Conservation (phyloP, 192 early-diverging fungal genomes). For the Coemansia sp. region DNA sequence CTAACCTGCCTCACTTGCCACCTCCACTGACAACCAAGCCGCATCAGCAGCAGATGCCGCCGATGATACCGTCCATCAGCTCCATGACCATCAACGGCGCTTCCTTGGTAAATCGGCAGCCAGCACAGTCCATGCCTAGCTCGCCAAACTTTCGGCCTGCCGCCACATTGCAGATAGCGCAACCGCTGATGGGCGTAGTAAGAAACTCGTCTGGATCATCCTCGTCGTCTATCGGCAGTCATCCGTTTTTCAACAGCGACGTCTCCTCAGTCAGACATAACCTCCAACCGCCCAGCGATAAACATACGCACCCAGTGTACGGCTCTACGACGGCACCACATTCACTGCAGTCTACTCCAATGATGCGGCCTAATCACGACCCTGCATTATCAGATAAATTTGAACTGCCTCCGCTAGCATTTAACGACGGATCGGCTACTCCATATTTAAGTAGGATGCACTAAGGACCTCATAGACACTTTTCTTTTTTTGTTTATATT, state of each 20-base stretch:
- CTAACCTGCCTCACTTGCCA: background rate
- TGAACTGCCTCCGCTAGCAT: slow-evolving; percentile 21
- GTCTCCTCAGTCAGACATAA: slow-evolving; percentile 52
- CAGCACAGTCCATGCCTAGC: slow-evolving; percentile 50
- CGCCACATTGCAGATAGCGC: background rate
- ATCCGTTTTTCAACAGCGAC: slow-evolving; percentile 47
- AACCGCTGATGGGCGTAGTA: background rate
- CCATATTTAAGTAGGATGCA: background rate
- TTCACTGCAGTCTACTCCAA: slow-evolving; percentile 44
- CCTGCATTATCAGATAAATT: slow-evolving; percentile 14
- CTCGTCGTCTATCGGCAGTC: slow-evolving; percentile 7
- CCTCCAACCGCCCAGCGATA: slow-evolving; percentile 28
- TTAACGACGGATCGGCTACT: slow-evolving; percentile 4
- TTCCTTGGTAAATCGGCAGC: background rate
- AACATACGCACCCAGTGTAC: slow-evolving; percentile 10
- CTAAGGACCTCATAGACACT: background rate
- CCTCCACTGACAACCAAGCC: background rate
- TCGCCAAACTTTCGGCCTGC: slow-evolving; percentile 29
- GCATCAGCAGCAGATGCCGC: background rate
- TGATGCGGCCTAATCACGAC: slow-evolving; percentile 37
- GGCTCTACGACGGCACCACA: slow-evolving; percentile 14
- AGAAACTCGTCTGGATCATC: background rate
- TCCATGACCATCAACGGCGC: slow-evolving; percentile 7
- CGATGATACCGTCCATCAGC: slow-evolving; percentile 2
- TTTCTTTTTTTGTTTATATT: slow-evolving; percentile 1